Percentiles rank a stretch among this genome's conserved stretches.
These are phyloP conservation scores for Acanthamoeba triangularis DNA, from an alignment of 208 protist species.

Conservation along the genomic window DNA sequence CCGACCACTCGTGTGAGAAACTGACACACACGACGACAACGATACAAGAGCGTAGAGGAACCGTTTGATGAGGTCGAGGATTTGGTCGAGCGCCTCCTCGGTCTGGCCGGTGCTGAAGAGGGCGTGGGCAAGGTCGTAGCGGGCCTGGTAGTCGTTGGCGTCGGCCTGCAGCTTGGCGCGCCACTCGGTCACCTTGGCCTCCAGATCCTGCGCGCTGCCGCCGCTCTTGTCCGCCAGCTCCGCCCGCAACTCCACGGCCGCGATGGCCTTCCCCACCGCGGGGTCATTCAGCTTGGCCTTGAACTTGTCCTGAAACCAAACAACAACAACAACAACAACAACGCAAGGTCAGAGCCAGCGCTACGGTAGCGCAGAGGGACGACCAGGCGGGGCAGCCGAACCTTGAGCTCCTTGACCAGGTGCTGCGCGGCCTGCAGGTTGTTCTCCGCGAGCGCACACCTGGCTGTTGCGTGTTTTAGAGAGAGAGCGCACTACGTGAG, in stretches of 20 bases:
- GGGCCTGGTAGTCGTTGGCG: conserved; percentile 11
- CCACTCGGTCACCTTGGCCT: neutral
- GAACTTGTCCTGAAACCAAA: neutral
- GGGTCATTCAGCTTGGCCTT: conserved; percentile 57
- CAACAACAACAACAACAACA: too few species aligned
- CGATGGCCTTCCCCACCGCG: conserved; percentile 51
- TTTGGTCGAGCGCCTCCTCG: conserved; percentile 65
- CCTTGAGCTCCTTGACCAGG: conserved; percentile 63
- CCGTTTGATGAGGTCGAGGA: conserved; percentile 62
- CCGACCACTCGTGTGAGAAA: too few species aligned
- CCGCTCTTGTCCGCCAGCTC: conserved; percentile 48
- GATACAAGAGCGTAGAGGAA: neutral
- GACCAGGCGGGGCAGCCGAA: neutral
- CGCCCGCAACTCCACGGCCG: conserved; percentile 35
- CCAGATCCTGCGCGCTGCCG: neutral
- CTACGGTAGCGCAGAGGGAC: neutral
- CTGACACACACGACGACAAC: neutral
- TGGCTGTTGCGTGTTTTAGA: neutral
- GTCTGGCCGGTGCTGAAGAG: conserved; percentile 45
- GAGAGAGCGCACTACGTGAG: neutral
- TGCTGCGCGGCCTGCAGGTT: conserved; percentile 67
- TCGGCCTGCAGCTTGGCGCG: neutral
- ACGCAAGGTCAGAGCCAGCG: neutral
- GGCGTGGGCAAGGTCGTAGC: conserved; percentile 52
- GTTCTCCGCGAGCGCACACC: conserved; percentile 64